Percentiles rank a stretch among this genome's conserved stretches.
These are phyloP conservation scores for Chaetoceros muelleri DNA, from an alignment of 108 stramenopile species.

Conservation along the genomic window DNA sequence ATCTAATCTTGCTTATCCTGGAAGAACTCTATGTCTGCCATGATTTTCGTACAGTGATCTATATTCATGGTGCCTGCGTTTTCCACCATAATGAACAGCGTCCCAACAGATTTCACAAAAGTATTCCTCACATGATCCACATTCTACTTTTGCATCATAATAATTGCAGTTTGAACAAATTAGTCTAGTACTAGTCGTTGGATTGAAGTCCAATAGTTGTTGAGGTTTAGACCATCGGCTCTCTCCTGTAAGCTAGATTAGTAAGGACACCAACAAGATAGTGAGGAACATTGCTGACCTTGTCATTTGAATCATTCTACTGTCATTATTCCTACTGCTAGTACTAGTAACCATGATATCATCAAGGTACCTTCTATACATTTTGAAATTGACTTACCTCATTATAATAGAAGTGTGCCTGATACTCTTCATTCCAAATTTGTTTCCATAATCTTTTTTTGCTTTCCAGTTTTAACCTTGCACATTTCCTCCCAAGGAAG, in stretches of 20 bases:
- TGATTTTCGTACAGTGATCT: not conserved
- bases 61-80: not conserved
- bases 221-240: constrained; percentile 47
- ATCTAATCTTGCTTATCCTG: too few species aligned
- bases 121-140: constrained; percentile 38
- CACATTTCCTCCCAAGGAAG: constrained; percentile 3
- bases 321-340: too few species aligned
- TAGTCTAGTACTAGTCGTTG: too few species aligned
- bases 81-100: not conserved
- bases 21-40: too few species aligned
- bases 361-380: too few species aligned
- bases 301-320: too few species aligned
- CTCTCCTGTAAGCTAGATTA: constrained; percentile 28
- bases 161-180: constrained; percentile 40
- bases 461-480: constrained; percentile 1
- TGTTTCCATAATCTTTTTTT: constrained; percentile 34
- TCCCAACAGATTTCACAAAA: constrained; percentile 32
- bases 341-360: too few species aligned
- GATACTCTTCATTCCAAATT: constrained; percentile 31
- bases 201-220: constrained; percentile 46
- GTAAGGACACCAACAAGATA: not conserved
- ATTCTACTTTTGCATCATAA: constrained; percentile 40
- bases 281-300: not conserved
- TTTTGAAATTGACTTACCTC: too few species aligned
- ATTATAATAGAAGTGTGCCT: constrained; percentile 36